Base-by-base conservation (phyloP, 192 early-diverging fungal species). In the Coemansia nantahalensis region DNA sequence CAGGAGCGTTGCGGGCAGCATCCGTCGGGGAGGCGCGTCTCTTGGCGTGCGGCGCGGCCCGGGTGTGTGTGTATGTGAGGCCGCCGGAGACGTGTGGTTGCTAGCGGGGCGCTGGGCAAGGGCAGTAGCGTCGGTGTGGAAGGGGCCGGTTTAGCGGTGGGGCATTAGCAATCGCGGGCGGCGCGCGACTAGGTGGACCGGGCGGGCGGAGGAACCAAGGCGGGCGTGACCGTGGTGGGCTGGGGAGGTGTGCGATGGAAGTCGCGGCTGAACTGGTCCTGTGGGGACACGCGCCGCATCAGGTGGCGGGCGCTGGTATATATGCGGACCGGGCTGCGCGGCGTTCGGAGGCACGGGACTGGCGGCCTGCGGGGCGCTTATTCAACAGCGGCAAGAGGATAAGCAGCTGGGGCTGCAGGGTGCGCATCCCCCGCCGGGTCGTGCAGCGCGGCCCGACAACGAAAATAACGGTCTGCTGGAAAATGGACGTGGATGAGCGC, bases 401-500 rank as follows among this genome's bases (percentile, higher is more conserved):
- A 38, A 46, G 35, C 53, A 46, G 17, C 36, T 23, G 53, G 53
- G 23, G 30, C 43, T 55, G 53, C 53, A 55, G 45, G 53, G 53
- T 37, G 53, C 44, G 53, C 44, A 55, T 55, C 53, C 44, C 40
- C 37, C 36, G 37, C 53, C 43, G 44, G 43, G 15, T 16, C 40
- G 43, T 43, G 51, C 51, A 35, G 18, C 11, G 43, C 24, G 28
- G 16, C 43, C 26, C 43, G 28, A 45, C 43, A 45, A 45, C 23
- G 23, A 16, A 28, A 28, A 51, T 21, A 41, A 54, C 12, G n/a
- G 39, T 54, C 37, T 51, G 42, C 57, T 51, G 40, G 23, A 40
- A 48, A 45, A 60, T 52, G 43, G 58, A 44, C 11, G 38, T 51
- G 30, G 51, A 30, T 42, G 51, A 53, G 8, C 38, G 18, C 30